Evolutionary conservation across 2,329 filamentous ascomycete species (phyloP), one percentile per base, ranked within the genome.

Genomic region (Paecilomyces sp.): DNA sequence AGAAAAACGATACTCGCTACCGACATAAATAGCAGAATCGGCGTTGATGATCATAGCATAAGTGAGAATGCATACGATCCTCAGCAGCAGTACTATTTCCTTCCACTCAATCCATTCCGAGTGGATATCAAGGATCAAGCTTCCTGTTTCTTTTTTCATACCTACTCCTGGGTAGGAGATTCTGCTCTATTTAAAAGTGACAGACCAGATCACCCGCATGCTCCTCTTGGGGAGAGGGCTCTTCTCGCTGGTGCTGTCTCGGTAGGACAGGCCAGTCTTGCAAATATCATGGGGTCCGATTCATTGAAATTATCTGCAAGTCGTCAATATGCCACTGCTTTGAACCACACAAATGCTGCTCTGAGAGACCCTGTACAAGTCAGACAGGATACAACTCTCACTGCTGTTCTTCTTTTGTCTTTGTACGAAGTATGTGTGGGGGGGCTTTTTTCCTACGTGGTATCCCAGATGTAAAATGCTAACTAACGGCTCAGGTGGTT

Each of bases 251-350:
- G 83, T 54, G 82, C 86, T 73, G 71, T 80, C 8, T 83, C 85
- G 13, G 79, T 86, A n/a, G 85, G 85, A 1, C 75, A 86, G 55
- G 84, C 84, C 0, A 83, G 81, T 60, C 68, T 87, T 61, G 81
- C 82, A 3, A 85, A 86, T 58, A 70, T 85, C n/a, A 77, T 74
- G 30, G 77, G 77, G 18, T 78, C 83, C 54, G 70, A 71, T 18
- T 72, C 76, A 31, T 69, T 85, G 68, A 77, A 77, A 64, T 68
- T 77, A 2, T 65, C 75, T 47, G 81, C 85, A 15, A 78, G 77
- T 55, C 75, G 80, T 59, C 81, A 81, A 65, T 87, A 87, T 67
- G 80, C 80, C 7, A 68, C 75, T 28, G 83, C 84, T 1, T 70
- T 88, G 47, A 79, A 77, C 47, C 74, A 79, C 57, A 66, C 74